phyloP scores from a whole-genome alignment of 768 basidiomycete species.

The Rhizopogon roseolus region DNA sequence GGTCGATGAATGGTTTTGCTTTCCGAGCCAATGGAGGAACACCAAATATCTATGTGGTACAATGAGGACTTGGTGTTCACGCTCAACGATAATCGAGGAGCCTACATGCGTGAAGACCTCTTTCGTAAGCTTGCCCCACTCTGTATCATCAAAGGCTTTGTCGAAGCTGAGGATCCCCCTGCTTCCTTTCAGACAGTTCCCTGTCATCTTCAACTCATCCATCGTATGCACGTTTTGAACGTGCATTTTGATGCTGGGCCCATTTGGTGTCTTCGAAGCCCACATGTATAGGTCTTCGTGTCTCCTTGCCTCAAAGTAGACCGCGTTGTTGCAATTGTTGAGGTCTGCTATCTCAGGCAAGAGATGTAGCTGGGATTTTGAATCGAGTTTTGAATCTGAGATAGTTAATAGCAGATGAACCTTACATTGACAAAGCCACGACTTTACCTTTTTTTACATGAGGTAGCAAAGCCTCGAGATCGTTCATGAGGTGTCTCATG shows the following conservation, averaged over 20 bases:
- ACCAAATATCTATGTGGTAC: slow-evolving; percentile 75
- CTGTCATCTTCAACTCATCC: slow-evolving; percentile 99
- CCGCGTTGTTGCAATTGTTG: slow-evolving; percentile 94
- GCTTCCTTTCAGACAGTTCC: slow-evolving; percentile 96
- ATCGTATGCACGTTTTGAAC: slow-evolving; percentile 99
- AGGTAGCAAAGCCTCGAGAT: slow-evolving; percentile 83
- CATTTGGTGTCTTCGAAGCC: slow-evolving; percentile 96
- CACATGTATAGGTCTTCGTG: slow-evolving; percentile 96
- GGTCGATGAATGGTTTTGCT: slow-evolving; percentile 97
- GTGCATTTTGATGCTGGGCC: slow-evolving; percentile 95
- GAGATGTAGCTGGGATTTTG: slow-evolving; percentile 88
- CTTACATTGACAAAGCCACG: not conserved
- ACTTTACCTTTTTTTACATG: slow-evolving; percentile 92
- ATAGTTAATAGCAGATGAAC: not conserved
- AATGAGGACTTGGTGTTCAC: slow-evolving; percentile 2
- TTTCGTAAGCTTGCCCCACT: slow-evolving; percentile 83
- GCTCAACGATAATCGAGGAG: slow-evolving; percentile 5
- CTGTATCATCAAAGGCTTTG: slow-evolving; percentile 80
- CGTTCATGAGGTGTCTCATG: slow-evolving; percentile 97
- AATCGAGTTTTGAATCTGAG: slow-evolving; percentile 93
- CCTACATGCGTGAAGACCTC: slow-evolving; percentile 91
- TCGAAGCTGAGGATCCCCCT: slow-evolving; percentile 92
- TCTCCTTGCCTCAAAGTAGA: slow-evolving; percentile 95
- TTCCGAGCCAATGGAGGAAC: slow-evolving; percentile 88
- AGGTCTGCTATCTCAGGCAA: slow-evolving; percentile 96